Evolutionary conservation across 495 filamentous ascomycete species (phyloP), one percentile per base, ranked within the genome.

Genomic region (Lineolata rhizophorae): DNA sequence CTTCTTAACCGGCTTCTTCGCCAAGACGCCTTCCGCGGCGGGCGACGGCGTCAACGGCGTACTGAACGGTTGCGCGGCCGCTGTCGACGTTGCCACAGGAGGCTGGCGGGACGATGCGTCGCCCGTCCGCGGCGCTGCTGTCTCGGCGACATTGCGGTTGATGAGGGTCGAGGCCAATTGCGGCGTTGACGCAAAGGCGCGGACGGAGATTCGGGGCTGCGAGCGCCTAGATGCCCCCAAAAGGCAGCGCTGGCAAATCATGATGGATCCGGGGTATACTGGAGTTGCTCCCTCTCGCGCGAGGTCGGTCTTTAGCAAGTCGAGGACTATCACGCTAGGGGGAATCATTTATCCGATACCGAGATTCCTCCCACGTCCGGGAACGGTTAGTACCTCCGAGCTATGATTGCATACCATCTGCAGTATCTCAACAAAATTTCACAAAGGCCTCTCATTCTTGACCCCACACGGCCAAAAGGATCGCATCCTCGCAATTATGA

Each of bases 61-160:
- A 51, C 60, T 48, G 48, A 60, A 43, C 45, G 61, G 48, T 53
- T 67, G 52, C 37, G 66, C 47, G 51, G 57, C 40, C 42, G 53
- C 50, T 42, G 61, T 52, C 30, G 64, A 50, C 43, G 60, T 51
- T 48, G 51, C 44, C 43, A 59, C 35, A 33, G 62, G 39, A 26
- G 42, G 47, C 12, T 34, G 31, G 4, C 31, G 40, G 2, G 37
- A 19, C 4, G 24, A 14, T 18, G 31, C 35, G 8, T 32, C 12
- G 22, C 31, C 28, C 27, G 38, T 32, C 27, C 20, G 29, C 4
- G 34, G 30, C 12, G 39, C 25, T 10, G 37, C 5, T 36, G 31
- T n/a, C 3, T 31, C 18, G 2, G 37, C 16, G 20, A 27, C 29
- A 12, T n/a, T n/a, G n/a, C 26, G 34, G 17, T 34, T 17, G 26